Evolutionary conservation across 805 yeast genomes (phyloP).

Genomic region (Nakazawaea pomicola): DNA sequence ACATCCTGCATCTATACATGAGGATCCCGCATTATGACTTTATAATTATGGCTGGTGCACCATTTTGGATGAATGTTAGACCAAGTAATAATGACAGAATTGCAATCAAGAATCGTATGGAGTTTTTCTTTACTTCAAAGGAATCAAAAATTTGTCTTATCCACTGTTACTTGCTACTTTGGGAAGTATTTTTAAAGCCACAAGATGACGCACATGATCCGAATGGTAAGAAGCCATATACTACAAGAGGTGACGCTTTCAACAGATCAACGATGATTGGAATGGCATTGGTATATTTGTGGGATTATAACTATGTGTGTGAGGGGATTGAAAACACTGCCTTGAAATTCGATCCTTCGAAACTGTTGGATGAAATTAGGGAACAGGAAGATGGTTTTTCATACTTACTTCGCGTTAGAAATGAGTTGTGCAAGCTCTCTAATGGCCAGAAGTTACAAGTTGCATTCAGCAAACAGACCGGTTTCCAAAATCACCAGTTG

Average conservation of each 20-base stretch:
- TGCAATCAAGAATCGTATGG: slow-evolving; percentile 36
- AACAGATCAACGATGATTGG: slow-evolving; percentile 38
- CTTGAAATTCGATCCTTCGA: slow-evolving; percentile 21
- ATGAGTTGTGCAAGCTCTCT: slow-evolving; percentile 30
- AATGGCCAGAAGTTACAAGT: slow-evolving; percentile 28
- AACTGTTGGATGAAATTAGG: slow-evolving; percentile 17
- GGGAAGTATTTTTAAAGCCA: slow-evolving; percentile 58
- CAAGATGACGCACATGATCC: slow-evolving; percentile 27
- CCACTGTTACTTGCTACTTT: slow-evolving; percentile 56
- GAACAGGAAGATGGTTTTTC: slow-evolving; percentile 45
- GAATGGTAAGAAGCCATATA: not conserved
- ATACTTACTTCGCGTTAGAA: slow-evolving; percentile 45
- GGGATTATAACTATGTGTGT: slow-evolving; percentile 45
- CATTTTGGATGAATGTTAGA: slow-evolving; percentile 68
- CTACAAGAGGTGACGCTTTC: slow-evolving; percentile 31
- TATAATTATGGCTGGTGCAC: slow-evolving; percentile 77
- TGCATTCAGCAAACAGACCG: slow-evolving; percentile 26
- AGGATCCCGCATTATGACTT: slow-evolving; percentile 74
- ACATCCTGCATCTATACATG: slow-evolving; percentile 67
- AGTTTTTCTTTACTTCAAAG: slow-evolving; percentile 43
- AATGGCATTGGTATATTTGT: slow-evolving; percentile 38
- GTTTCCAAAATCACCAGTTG: slow-evolving; percentile 35
- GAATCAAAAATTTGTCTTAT: slow-evolving; percentile 50
- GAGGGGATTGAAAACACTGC: slow-evolving; percentile 41
- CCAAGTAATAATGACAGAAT: slow-evolving; percentile 48